Percentiles rank a stretch among this genome's conserved stretches.
Evolutionary conservation across 2,329 filamentous ascomycete species (phyloP).

Genomic region (Fusarium zealandicum): DNA sequence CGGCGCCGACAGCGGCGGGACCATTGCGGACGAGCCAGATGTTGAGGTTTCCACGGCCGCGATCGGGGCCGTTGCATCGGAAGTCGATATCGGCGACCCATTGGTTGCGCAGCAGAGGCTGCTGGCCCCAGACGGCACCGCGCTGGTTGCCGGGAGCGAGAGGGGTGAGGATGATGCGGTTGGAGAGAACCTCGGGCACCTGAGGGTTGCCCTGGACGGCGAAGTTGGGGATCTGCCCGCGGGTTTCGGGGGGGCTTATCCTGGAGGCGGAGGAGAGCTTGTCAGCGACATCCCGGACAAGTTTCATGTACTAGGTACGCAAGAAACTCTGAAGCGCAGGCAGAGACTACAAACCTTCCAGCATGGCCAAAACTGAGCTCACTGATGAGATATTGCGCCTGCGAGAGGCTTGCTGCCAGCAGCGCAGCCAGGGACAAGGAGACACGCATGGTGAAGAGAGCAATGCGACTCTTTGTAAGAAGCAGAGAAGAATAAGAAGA

Average conservation of each 20-base stretch:
- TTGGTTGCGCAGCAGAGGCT: constrained; percentile 65
- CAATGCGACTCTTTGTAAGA: neutral
- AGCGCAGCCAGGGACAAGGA: constrained; percentile 50
- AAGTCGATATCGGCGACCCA: constrained; percentile 91
- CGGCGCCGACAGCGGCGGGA: constrained; percentile 67
- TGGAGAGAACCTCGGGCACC: constrained; percentile 74
- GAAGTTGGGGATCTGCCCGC: constrained; percentile 62
- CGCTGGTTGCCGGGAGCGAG: constrained; percentile 85
- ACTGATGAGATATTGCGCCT: constrained; percentile 72
- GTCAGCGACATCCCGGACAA: constrained; percentile 17
- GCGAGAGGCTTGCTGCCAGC: constrained; percentile 57
- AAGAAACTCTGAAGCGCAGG: neutral
- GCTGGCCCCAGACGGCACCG: constrained; percentile 81
- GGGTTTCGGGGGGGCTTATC: constrained; percentile 67
- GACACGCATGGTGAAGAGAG: constrained; percentile 53
- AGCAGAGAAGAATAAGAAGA: constrained; percentile 11
- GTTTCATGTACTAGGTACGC: constrained; percentile 7
- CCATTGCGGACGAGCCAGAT: constrained; percentile 87
- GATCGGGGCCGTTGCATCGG: constrained; percentile 83
- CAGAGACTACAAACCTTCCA: constrained; percentile 57
- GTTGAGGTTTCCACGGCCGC: constrained; percentile 87
- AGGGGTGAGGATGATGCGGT: constrained; percentile 91
- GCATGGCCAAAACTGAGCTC: constrained; percentile 81
- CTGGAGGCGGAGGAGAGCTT: constrained; percentile 47
- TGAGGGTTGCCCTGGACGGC: constrained; percentile 61